Evolutionary conservation across 768 basidiomycete species (phyloP), one percentile per base, ranked within the genome.

Genomic region (Lyophyllum semitale): DNA sequence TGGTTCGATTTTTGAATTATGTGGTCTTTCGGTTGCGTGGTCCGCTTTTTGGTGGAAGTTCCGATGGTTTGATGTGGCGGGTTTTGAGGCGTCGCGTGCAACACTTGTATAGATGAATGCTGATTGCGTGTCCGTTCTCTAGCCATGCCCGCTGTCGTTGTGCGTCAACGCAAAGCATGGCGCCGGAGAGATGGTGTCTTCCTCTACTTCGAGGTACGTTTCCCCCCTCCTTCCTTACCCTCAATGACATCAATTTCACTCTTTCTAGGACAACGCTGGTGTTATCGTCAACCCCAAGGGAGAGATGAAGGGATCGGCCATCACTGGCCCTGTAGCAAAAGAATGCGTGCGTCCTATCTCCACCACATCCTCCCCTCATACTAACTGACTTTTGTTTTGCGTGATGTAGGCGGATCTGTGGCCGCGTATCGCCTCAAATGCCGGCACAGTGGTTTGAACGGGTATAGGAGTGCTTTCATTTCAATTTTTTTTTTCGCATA

Each of bases 261-360:
- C 17, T 26, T 27, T 44, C 20, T 23, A 89, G 89, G 94, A 96
- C 76, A 95, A 95, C 70, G 95, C 94, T 40, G 94, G 95, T 73
- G 95, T 96, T 52, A 96, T 96, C 59, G 94, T 98, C 66, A 98
- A 97, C 81, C 89, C 92, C 69, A 98, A 98, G 84, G 96, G 96
- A 67, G 97, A 99, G 81, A 99, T 99, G 97, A 99, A 99, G 83
- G 96, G 96, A 47, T 95, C 93, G 49, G 92, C 93, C 57, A 96
- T 97, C 70, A 92, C 94, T 32, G 94, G 94, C 54, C 95, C 94
- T 37, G 93, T 99, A 59, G 97, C 96, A 78, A 99, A 98, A 86
- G 96, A 98, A 93, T 98, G 97, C 70, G 92, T 94, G 71, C 38
- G 92, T 87, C 40, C 8, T 29, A 8, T 2, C 12, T 51, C 6